Percentiles rank a stretch among this genome's conserved stretches.
phyloP scores from a whole-genome alignment of 1,284 basidiomycete species.

The Testicularia cyperi region DNA sequence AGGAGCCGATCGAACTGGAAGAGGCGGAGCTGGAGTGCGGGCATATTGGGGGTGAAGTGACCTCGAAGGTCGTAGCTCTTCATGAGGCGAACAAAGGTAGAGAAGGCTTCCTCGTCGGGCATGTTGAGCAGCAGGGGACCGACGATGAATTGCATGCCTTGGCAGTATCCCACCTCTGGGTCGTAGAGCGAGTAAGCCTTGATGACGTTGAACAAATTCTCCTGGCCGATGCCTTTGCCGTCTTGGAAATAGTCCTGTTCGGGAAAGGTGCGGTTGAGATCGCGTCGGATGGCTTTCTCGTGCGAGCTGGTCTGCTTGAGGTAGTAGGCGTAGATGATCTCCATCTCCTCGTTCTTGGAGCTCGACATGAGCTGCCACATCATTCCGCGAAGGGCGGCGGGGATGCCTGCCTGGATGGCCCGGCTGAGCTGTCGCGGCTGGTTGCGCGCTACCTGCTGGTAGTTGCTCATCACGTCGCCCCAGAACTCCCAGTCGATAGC shows the following conservation, averaged over 20 bases:
- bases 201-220: constrained; percentile 93
- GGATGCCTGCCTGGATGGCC: constrained; percentile 91
- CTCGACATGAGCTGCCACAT: constrained; percentile 96
- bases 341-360: constrained; percentile 83
- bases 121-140: constrained; percentile 84
- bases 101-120: constrained; percentile 77
- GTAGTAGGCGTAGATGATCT: constrained; percentile 77
- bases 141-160: constrained; percentile 84
- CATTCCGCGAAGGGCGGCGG: constrained; percentile 81
- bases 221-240: constrained; percentile 87
- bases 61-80: constrained; percentile 91
- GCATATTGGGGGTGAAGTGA: constrained; percentile 97
- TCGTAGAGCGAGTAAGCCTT: constrained; percentile 98
- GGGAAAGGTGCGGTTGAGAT: constrained; percentile 90
- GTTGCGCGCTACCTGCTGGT: constrained; percentile 64
- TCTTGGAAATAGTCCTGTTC: constrained; percentile 88
- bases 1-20: constrained; percentile 88
- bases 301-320: constrained; percentile 81
- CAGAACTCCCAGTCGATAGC: constrained; percentile 78
- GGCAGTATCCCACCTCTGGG: constrained; percentile 92
- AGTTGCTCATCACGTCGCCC: constrained; percentile 80
- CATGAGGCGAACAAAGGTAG: constrained; percentile 94
- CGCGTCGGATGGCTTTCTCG: constrained; percentile 89
- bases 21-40: constrained; percentile 85
- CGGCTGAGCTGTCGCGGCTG: constrained; percentile 68